phyloP scores from a whole-genome alignment of 805 yeast genomes.

The Ogataea zsoltii region DNA sequence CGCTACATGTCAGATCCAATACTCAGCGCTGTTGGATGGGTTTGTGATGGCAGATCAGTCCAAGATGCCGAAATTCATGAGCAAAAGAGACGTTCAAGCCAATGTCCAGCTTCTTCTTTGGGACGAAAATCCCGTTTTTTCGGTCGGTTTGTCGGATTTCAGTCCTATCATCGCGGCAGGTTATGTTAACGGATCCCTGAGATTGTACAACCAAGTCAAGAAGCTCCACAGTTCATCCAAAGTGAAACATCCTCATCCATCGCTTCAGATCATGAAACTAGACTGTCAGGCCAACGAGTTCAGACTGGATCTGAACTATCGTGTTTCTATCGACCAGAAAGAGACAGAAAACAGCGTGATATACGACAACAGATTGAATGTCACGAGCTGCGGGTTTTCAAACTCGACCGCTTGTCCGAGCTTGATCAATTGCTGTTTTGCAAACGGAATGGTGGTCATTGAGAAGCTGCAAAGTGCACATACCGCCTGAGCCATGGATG shows the following conservation, averaged over 20 bases:
- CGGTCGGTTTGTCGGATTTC: constrained; percentile 18
- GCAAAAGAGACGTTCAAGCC: constrained; percentile 24
- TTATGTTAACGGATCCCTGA: constrained; percentile 20
- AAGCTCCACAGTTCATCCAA: constrained; percentile 16
- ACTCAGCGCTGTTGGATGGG: constrained; percentile 25
- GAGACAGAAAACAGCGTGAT: constrained; percentile 12
- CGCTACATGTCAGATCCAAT: constrained; percentile 16
- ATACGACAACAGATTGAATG: constrained; percentile 18
- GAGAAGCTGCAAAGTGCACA: constrained; percentile 26
- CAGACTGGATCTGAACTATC: constrained; percentile 25
- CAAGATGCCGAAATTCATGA: constrained; percentile 17
- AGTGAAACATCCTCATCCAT: constrained; percentile 10
- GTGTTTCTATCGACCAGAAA: constrained; percentile 11
- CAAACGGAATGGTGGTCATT: constrained; percentile 31
- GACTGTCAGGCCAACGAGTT: constrained; percentile 21
- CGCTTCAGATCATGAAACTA: constrained; percentile 26
- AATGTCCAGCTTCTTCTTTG: constrained; percentile 9
- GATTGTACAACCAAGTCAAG: constrained; percentile 19
- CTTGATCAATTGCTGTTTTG: constrained; percentile 26
- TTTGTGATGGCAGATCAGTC: constrained; percentile 22
- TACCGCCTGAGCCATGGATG: background rate
- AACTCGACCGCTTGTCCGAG: constrained; percentile 20
- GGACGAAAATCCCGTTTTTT: constrained; percentile 21
- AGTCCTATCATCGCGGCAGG: constrained; percentile 19
- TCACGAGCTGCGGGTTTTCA: constrained; percentile 23